These are phyloP conservation scores for Pseudocercospora eumusae DNA, from an alignment of 2,329 filamentous ascomycete genomes.

Conservation along the genomic window DNA sequence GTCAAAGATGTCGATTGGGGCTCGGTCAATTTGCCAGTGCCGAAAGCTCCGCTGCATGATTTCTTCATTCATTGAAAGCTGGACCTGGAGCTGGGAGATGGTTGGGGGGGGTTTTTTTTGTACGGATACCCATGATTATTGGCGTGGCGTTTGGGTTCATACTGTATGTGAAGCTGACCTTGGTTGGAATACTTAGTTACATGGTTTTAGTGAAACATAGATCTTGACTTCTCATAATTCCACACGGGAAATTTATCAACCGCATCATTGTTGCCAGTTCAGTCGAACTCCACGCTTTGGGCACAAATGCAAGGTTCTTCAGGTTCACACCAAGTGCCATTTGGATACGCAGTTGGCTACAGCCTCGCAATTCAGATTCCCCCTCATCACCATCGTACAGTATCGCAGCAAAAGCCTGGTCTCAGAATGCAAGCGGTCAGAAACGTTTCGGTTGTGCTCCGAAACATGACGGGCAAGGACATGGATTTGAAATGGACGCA, in stretches of 20 bases:
- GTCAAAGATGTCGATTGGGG: slow-evolving; percentile 5
- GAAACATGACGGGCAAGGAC: not conserved
- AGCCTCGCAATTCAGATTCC: not conserved
- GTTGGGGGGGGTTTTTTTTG: not conserved
- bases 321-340: not conserved
- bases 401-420: not conserved
- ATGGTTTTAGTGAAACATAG: not conserved
- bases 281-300: not conserved
- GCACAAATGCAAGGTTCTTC: not conserved
- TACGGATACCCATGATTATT: not conserved
- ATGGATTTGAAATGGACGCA: not conserved
- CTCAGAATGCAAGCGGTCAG: not conserved
- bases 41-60: slow-evolving; percentile 11
- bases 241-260: not conserved
- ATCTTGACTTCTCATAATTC: not conserved
- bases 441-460: not conserved
- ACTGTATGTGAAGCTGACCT: not conserved
- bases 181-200: not conserved
- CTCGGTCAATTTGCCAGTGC: not conserved
- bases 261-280: not conserved
- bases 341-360: not conserved
- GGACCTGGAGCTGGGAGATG: not conserved
- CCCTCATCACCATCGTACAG: not conserved
- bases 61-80: slow-evolving; percentile 9
- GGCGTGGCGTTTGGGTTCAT: not conserved